A percentile compares a stretch with the other conserved stretches of the same genome.
phyloP scores from a whole-genome alignment of 192 early-diverging fungal species.

The Coemansia umbellata region DNA sequence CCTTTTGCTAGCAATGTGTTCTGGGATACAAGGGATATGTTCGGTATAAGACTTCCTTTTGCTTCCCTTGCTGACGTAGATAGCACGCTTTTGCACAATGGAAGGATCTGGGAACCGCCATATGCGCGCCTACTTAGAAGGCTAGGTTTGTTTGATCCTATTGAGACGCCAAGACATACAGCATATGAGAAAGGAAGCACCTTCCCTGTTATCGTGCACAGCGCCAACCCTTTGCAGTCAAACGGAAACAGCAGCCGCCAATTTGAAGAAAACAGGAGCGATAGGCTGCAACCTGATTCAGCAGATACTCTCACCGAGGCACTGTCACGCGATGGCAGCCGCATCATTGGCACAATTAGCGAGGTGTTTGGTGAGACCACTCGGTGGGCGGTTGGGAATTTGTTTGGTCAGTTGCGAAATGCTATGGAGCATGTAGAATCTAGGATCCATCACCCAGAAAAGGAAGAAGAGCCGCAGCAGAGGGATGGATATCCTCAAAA shows the following conservation, averaged over 20 bases:
- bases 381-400: slow-evolving; percentile 37
- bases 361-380: slow-evolving; percentile 39
- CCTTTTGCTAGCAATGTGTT: background rate
- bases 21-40: background rate
- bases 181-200: slow-evolving; percentile 3
- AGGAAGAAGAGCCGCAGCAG: background rate
- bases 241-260: background rate
- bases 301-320: background rate
- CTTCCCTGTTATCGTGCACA: slow-evolving; percentile 25
- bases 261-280: too few species aligned
- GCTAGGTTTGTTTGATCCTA: slow-evolving; percentile 36
- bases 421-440: slow-evolving; percentile 37
- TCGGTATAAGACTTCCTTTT: background rate
- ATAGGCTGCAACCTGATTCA: too few species aligned
- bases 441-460: slow-evolving; percentile 11
- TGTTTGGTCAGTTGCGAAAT: slow-evolving; percentile 38
- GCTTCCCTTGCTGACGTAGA: background rate
- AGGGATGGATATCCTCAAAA: too few species aligned
- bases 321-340: slow-evolving; percentile 13
- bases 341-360: slow-evolving; percentile 23
- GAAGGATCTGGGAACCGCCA: slow-evolving; percentile 20
- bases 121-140: slow-evolving; percentile 33
- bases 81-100: background rate
- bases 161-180: slow-evolving; percentile 6
- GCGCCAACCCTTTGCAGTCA: slow-evolving; percentile 1